Evolutionary conservation across 176 grass and related monocot genomes (phyloP), one percentile per base, ranked within the genome.

Genomic region (Lolium multiflorum): DNA sequence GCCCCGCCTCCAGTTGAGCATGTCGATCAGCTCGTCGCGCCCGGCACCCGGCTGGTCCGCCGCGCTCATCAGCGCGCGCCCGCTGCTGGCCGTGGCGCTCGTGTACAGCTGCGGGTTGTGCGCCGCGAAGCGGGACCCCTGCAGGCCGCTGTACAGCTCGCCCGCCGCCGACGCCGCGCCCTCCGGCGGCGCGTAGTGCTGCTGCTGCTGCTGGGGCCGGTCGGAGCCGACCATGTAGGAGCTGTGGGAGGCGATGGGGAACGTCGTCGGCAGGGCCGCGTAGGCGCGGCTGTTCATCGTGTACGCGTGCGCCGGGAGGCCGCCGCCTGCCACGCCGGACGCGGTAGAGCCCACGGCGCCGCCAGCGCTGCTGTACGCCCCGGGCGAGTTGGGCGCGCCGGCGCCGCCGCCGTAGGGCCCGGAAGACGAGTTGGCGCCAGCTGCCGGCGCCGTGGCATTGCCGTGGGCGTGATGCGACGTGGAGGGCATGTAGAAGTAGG

Each of bases 1-100:
- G 52, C 91, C 96, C 87, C 96, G 88, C 77, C 81, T 87, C 96
- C 96, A 98, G 81, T 98, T 98, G 44, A 98, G 93, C 64, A 98
- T 77, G 88, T 92, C 91, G 59, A 98, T 91, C 72, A 93, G 79
- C 83, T 94, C 96, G 52, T 95, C 84, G 57, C 81, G 85, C 10
- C 93, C 86, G 17, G 78, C 89, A 64, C 79, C 79, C 0, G 90
- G 73, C 15, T 76, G 86, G 18, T 93, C 89, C 13, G 52, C 72
- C 4, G 90, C 86, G 11, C 81, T 86, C 70, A 79, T 84, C 84
- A 84, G 86, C 10, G 80, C 89, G 5, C 87, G 76, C 65, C 87
- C 63, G 87, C 69, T 86, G 83, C 89, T 88, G 43, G 43, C 44
- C 22, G 80, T 81, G 4, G 88, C 51, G 6, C 74, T 52, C 44